phyloP scores from a whole-genome alignment of 108 stramenopile genomes.

The Bacterosira constricta region DNA sequence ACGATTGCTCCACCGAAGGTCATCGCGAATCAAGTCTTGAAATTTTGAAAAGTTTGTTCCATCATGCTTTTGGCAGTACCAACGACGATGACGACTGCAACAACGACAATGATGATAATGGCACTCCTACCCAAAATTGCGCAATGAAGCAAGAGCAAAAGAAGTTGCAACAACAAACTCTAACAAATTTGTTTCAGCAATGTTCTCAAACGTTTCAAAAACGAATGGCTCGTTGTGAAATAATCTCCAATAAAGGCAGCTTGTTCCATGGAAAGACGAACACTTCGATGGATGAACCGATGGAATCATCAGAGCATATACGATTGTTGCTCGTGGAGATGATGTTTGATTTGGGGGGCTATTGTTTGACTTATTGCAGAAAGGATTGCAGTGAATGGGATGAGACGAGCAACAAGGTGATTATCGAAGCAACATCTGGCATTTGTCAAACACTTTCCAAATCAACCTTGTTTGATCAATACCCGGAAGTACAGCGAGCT shows the following conservation, averaged over 20 bases:
- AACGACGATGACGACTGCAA: neutral
- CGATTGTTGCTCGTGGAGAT: constrained; percentile 42
- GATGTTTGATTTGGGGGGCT: constrained; percentile 23
- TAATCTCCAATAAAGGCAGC: constrained; percentile 1
- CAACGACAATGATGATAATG: neutral
- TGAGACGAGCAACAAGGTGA: neutral
- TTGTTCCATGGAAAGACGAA: neutral
- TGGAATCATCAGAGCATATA: constrained; percentile 44
- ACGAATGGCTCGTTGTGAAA: constrained; percentile 20
- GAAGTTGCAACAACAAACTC: neutral
- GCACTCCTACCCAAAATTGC: too few relatives aligned
- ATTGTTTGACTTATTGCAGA: neutral
- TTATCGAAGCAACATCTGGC: constrained; percentile 15
- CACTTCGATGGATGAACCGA: constrained; percentile 1
- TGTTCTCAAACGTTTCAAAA: constrained; percentile 20
- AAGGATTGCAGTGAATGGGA: neutral
- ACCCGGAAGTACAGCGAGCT: constrained; percentile 39
- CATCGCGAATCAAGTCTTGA: constrained; percentile 46
- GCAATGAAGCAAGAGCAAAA: neutral
- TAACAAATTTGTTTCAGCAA: constrained; percentile 8
- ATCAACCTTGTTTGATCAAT: constrained; percentile 20
- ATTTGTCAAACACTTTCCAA: constrained; percentile 35
- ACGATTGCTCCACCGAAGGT: constrained; percentile 28
- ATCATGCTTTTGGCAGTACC: constrained; percentile 10
- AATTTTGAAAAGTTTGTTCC: constrained; percentile 17